These are phyloP conservation scores for Anethum foeniculum DNA, from an alignment of 140 eudicot species.

Conservation along the genomic window DNA sequence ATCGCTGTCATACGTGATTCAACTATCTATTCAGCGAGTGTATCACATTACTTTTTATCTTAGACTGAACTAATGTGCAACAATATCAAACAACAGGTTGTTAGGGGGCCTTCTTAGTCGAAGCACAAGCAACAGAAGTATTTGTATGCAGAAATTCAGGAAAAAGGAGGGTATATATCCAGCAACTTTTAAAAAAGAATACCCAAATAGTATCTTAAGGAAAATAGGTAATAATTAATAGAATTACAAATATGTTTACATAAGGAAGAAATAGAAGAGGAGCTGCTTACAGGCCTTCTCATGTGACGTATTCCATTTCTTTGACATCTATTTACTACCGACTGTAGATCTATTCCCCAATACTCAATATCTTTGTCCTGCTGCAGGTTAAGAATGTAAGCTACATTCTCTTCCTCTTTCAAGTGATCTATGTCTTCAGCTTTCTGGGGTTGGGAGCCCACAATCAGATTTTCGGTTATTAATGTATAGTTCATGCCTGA, in stretches of 20 bases:
- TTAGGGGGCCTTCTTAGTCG: neutral
- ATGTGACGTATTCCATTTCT: conserved; percentile 64
- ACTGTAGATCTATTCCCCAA: conserved; percentile 73
- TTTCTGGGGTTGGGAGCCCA: conserved; percentile 95
- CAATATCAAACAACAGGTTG: neutral
- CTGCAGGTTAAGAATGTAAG: conserved; percentile 88
- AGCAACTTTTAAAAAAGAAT: neutral
- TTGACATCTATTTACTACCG: conserved; percentile 56
- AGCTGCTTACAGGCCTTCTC: conserved; percentile 92
- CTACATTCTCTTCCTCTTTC: conserved; percentile 71
- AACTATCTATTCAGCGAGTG: neutral
- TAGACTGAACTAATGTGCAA: neutral
- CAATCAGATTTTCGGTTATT: conserved; percentile 68
- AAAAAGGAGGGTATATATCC: neutral
- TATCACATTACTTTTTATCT: neutral
- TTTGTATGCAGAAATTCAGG: neutral
- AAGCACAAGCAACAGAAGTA: neutral
- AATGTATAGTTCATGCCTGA: conserved; percentile 89
- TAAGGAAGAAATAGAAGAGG: neutral
- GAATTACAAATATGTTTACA: too few species aligned
- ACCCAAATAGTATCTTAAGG: neutral
- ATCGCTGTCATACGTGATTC: neutral
- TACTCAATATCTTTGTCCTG: conserved; percentile 77
- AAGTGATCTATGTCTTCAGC: conserved; percentile 82
- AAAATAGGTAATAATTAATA: neutral